A percentile compares a stretch with the other conserved stretches of the same genome.
Conservation (phyloP, 306 rosid species). For the Styphnolobium japonicum region DNA sequence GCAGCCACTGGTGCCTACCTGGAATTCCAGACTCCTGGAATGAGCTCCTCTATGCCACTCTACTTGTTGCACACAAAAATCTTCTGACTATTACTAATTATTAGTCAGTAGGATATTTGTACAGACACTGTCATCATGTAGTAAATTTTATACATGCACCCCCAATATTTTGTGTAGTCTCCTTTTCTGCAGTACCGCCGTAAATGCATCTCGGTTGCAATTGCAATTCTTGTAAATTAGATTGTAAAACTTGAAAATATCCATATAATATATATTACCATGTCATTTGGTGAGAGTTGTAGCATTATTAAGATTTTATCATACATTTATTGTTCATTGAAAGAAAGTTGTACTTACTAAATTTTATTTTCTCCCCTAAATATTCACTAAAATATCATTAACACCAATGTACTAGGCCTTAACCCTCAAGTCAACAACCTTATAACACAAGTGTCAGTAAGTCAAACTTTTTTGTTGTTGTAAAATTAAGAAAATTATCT, state of each 20-base stretch:
- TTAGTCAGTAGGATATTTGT: background rate
- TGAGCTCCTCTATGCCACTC: slow-evolving; percentile 32
- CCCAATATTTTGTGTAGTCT: background rate
- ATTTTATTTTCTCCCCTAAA: no score
- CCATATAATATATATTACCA: background rate
- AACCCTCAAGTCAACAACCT: no score
- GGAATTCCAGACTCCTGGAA: slow-evolving; percentile 53
- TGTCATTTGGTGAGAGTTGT: background rate
- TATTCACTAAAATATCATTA: no score
- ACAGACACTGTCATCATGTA: background rate
- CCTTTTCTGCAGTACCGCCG: background rate
- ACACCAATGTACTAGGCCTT: no score
- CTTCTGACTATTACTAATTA: background rate
- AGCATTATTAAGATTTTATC: background rate
- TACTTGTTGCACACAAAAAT: slow-evolving; percentile 15
- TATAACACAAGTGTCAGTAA: no score
- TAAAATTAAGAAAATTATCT: no score
- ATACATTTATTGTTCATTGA: background rate
- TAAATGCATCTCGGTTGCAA: background rate
- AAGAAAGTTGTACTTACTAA: background rate
- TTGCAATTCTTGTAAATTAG: background rate
- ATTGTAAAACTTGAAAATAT: background rate
- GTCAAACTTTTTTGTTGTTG: no score
- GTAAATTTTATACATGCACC: background rate
- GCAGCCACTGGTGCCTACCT: slow-evolving; percentile 54